Percentiles rank a stretch among this genome's conserved stretches.
Evolutionary conservation across 768 basidiomycete species (phyloP).

Genomic region (Cytidiella melzeri): DNA sequence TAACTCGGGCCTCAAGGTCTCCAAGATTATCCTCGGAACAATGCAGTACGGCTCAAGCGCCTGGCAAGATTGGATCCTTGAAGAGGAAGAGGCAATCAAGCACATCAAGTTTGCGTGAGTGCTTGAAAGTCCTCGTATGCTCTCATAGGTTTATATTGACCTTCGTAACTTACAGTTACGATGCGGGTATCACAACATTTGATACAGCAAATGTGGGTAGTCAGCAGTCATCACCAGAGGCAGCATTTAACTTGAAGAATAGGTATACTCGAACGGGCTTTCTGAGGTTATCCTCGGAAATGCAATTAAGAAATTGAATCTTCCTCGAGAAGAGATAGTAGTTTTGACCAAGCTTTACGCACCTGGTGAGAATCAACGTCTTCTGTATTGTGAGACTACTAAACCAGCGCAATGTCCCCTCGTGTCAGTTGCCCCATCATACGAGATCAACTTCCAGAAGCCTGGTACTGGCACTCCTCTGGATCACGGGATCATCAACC

Average conservation of each 20-base stretch:
- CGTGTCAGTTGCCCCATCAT: too few species aligned
- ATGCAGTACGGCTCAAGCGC: slow-evolving; percentile 16
- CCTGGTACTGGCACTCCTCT: too few species aligned
- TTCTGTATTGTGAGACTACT: too few species aligned
- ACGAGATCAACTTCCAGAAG: too few species aligned
- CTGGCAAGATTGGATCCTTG: slow-evolving; percentile 35
- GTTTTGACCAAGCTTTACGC: slow-evolving; percentile 50
- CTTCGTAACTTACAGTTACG: slow-evolving; percentile 24
- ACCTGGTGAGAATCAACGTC: too few species aligned
- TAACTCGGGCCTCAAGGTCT: slow-evolving; percentile 36
- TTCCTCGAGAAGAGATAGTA: slow-evolving; percentile 43
- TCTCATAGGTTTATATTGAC: background rate
- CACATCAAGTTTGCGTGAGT: slow-evolving; percentile 40
- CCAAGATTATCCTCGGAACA: slow-evolving; percentile 29
- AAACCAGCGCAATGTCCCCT: too few species aligned
- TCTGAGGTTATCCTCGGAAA: slow-evolving; percentile 42
- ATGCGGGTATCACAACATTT: slow-evolving; percentile 36
- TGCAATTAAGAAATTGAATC: slow-evolving; percentile 37
- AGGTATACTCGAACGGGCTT: slow-evolving; percentile 34
- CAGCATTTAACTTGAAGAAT: background rate
- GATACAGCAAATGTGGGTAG: slow-evolving; percentile 29
- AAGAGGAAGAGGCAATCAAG: slow-evolving; percentile 29
- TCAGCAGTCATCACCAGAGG: background rate
- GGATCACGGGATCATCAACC: slow-evolving; percentile 34
- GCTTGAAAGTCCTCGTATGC: background rate